Base-by-base conservation (phyloP, 768 basidiomycete species). In the Thelephora ganbajun region DNA sequence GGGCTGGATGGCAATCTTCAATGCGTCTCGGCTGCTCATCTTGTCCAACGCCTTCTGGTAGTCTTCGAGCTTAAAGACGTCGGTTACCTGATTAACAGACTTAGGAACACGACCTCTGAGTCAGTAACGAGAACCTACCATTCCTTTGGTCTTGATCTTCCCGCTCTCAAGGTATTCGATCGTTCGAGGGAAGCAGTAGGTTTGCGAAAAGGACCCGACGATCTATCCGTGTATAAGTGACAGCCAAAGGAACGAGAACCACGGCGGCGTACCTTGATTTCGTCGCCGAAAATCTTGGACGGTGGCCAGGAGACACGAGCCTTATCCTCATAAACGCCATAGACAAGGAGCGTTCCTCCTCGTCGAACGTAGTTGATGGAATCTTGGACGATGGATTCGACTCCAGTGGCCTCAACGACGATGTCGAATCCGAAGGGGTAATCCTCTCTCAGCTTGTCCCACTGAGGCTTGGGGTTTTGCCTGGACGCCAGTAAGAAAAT, bases 171-270 rank as follows among this genome's bases (percentile, higher is more conserved):
- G 77, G 61, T 92, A 92, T 11, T 80, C 84, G 33, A 94, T 78
- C 2, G 90, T 88, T 5, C 90, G 80, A 39, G 89, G 87, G 80
- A 94, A 92, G 63, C 89, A 91, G 65, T 70, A 80, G 0, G 80
- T 80, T 54, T 92, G 90, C 7, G 89, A 83, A 69, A 91, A 92
- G 0, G 89, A 92, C 11, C 89, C 88, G 50, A 91, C 86, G 55
- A 91, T 90, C 83, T 87, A 47, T 34, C n/a, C 6, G 48, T 18
- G n/a, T 16, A 18, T 22, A 20, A 23, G 11, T 13, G 3, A 34
- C 7, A 22, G 0, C 14, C 2, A 2, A 16, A 19, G 18, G 35
- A 30, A 33, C 13, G 3, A 5, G 16, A n/a, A 39, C 11, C 6
- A 11, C 23, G 12, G 9, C 9, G 12, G 46, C 57, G 5, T 46